Evolutionary conservation across 306 rosid species (phyloP).

Genomic region (Sindora glabra): DNA sequence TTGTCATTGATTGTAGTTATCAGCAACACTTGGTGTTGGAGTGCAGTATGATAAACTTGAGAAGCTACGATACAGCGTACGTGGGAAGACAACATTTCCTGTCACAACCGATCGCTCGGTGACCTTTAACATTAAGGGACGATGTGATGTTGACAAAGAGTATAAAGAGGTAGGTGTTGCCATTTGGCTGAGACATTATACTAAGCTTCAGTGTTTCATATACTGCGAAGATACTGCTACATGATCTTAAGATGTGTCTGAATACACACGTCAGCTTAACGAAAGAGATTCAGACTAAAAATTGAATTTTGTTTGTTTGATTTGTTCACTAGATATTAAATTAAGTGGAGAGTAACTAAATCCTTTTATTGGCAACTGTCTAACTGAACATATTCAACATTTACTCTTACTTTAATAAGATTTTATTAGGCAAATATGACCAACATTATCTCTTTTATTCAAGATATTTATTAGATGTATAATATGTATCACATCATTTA

Average conservation of each 20-base stretch:
- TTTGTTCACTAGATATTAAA: too few species aligned
- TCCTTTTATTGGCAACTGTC: too few species aligned
- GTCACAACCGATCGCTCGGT: constrained; percentile 42
- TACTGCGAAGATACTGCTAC: neutral
- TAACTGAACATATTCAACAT: neutral
- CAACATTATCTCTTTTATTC: too few species aligned
- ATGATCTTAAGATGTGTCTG: too few species aligned
- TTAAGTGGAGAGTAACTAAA: too few species aligned
- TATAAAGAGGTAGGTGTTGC: constrained; percentile 48
- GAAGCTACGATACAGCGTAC: constrained; percentile 43
- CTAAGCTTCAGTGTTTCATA: neutral
- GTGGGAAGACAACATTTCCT: constrained; percentile 68
- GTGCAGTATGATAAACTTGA: constrained; percentile 46
- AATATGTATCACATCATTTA: too few species aligned
- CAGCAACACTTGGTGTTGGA: constrained; percentile 72
- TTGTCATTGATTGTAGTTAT: constrained; percentile 37
- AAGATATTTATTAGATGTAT: too few species aligned
- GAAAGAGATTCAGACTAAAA: too few species aligned
- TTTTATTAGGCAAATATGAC: too few species aligned
- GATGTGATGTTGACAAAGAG: constrained; percentile 50
- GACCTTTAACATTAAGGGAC: constrained; percentile 67
- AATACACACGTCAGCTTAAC: too few species aligned
- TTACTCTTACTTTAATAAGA: too few species aligned
- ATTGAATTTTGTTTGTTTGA: neutral
- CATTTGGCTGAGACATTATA: neutral